phyloP scores from a whole-genome alignment of 192 early-diverging fungal species.

The Backusella australiensis region DNA sequence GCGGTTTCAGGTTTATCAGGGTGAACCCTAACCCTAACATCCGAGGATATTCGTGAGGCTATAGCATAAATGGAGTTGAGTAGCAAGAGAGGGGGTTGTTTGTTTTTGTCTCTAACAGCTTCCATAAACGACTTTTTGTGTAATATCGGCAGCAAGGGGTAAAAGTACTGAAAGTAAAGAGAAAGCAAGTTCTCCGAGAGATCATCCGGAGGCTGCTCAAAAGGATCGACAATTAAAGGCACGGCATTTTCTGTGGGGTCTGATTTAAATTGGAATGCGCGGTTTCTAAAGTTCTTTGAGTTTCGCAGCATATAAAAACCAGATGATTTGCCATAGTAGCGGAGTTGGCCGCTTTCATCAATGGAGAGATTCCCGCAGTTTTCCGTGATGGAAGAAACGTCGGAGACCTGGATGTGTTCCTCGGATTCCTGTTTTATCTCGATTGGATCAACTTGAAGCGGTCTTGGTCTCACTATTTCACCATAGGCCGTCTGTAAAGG shows the following conservation, averaged over 20 bases:
- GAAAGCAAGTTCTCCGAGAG: slow-evolving; percentile 58
- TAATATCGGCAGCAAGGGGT: slow-evolving; percentile 71
- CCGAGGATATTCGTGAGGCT: slow-evolving; percentile 44
- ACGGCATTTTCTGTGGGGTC: neutral
- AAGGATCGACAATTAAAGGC: slow-evolving; percentile 28
- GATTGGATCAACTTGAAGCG: slow-evolving; percentile 7
- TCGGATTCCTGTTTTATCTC: slow-evolving; percentile 5
- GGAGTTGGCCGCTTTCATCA: slow-evolving; percentile 66
- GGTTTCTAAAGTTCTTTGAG: slow-evolving; percentile 50
- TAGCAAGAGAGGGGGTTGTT: slow-evolving; percentile 36
- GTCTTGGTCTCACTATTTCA: slow-evolving; percentile 29
- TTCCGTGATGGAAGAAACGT: slow-evolving; percentile 38
- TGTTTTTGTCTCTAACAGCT: slow-evolving; percentile 2
- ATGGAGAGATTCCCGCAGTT: slow-evolving; percentile 61
- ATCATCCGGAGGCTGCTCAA: slow-evolving; percentile 59
- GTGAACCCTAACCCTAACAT: slow-evolving; percentile 42
- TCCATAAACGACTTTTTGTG: slow-evolving; percentile 64
- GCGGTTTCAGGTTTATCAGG: slow-evolving; percentile 45
- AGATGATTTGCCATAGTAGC: slow-evolving; percentile 75
- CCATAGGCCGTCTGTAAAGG: slow-evolving; percentile 37
- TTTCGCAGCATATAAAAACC: slow-evolving; percentile 71
- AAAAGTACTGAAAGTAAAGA: slow-evolving; percentile 62
- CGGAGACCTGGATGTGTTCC: neutral
- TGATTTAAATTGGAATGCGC: slow-evolving; percentile 34
- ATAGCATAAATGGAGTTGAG: slow-evolving; percentile 49